phyloP scores from a whole-genome alignment of 306 rosid genomes.

The Trifolium dubium region DNA sequence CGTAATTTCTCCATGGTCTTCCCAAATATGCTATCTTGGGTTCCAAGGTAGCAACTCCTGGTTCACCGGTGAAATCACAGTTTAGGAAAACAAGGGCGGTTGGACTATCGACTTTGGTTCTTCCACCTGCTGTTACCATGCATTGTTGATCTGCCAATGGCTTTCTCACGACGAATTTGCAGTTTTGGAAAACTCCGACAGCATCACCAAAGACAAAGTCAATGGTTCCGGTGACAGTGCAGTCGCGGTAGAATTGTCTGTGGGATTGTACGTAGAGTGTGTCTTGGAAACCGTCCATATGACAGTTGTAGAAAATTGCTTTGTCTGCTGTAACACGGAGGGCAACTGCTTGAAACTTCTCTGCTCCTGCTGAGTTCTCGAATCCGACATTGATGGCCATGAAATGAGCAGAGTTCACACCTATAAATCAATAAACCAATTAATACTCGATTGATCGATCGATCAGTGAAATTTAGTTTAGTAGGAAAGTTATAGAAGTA shows the following conservation, averaged over 20 bases:
- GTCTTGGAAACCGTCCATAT: conserved; percentile 64
- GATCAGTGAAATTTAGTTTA: neutral
- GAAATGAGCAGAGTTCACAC: conserved; percentile 65
- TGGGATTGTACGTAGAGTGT: conserved; percentile 56
- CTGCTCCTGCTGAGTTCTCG: conserved; percentile 63
- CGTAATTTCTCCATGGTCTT: conserved; percentile 67
- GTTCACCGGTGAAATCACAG: conserved; percentile 58
- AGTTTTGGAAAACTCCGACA: conserved; percentile 58
- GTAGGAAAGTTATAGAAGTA: too few species aligned
- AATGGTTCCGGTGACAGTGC: conserved; percentile 52
- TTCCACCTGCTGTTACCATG: conserved; percentile 75
- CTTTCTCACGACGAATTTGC: conserved; percentile 58
- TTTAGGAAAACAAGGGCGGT: conserved; percentile 57
- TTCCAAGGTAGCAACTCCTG: neutral
- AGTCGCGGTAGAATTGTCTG: conserved; percentile 65
- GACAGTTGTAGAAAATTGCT: conserved; percentile 58
- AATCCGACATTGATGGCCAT: conserved; percentile 70
- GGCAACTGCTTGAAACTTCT: conserved; percentile 61
- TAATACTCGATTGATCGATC: neutral
- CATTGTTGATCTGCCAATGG: conserved; percentile 52
- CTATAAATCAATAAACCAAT: conserved; percentile 38
- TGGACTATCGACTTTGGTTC: conserved; percentile 49
- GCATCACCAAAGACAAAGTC: conserved; percentile 69
- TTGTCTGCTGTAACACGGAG: conserved; percentile 57
- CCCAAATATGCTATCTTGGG: conserved; percentile 56